phyloP scores from a whole-genome alignment of 768 basidiomycete species.

The Coprinopsis marcescibilis region DNA sequence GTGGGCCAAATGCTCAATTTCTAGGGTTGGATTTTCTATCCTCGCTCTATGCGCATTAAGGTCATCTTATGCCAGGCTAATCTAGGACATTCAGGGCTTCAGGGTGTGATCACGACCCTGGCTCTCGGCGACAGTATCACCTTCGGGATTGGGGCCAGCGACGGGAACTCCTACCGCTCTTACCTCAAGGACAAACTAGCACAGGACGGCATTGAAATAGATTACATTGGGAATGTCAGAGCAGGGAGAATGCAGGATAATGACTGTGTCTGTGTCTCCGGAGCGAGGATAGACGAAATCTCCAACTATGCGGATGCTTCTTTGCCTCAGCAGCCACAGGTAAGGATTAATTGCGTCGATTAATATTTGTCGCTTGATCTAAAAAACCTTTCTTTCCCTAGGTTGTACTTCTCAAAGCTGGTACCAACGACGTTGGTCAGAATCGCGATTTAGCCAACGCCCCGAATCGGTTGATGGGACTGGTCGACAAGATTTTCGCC shows the following conservation, averaged over 20 bases:
- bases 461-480: conserved; percentile 5
- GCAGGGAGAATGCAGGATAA: conserved; percentile 9
- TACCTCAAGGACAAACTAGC: conserved; percentile 3
- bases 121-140: conserved; percentile 12
- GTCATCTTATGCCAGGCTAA: too few relatives aligned
- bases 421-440: conserved; percentile 8
- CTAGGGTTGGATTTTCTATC: too few relatives aligned
- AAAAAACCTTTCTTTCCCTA: too few relatives aligned
- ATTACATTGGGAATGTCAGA: conserved; percentile 9
- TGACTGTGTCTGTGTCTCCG: conserved; percentile 1
- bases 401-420: conserved; percentile 10
- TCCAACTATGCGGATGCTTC: conserved; percentile 4
- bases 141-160: conserved; percentile 5
- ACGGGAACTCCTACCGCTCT: conserved; percentile 11
- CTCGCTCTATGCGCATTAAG: too few relatives aligned
- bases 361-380: background rate
- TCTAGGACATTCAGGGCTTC: too few relatives aligned
- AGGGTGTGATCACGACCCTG: conserved; percentile 7
- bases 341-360: background rate
- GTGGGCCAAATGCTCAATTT: too few relatives aligned
- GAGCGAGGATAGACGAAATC: conserved; percentile 7
- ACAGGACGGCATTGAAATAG: conserved; percentile 4
- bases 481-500: conserved; percentile 11
- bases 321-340: conserved; percentile 5
- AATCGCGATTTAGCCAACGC: conserved; percentile 8